Evolutionary conservation across 345 rosid genomes (phyloP), one percentile per base, ranked within the genome.

Genomic region (Ceriops zippeliana): DNA sequence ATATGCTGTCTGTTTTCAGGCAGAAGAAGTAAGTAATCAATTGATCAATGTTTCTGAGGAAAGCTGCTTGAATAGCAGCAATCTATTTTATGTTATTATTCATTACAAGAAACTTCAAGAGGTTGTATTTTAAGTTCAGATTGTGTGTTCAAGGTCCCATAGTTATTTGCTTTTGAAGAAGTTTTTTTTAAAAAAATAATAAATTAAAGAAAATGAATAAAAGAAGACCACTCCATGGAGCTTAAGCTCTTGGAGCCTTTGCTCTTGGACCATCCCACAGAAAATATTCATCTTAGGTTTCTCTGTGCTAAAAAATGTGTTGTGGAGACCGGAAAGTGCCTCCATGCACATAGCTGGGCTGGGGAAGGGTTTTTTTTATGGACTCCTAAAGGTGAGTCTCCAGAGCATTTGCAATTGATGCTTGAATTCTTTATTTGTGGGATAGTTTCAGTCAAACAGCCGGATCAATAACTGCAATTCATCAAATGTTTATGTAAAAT

Each of bases 11-110:
- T 20, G 0, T 62, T 84, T 86, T 69, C 79, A 61, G 68, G 88
- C 82, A 47, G 90, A 86, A 74, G 90, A 86, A 72, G 90, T 86
- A 68, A 86, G 90, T 75, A 61, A 58, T 73, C 63, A 19, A 26
- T 62, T 61, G 26, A 35, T 47, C 31, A 6, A 42, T 51, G n/a
- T 63, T 20, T 54, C 11, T 51, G 16, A 27, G 8, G 52, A 57
- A 54, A 1, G 20, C 37, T 67, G 5, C 42, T 24, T 31, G 58
- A 30, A 37, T 24, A 21, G 31, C 47, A 11, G 32, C 28, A 13
- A 54, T 21, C 5, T 51, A 21, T 35, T 46, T 46, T 47, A 34
- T 15, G 15, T 24, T 62, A 26, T 9, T 62, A 19, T 22, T 38
- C 27, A n/a, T 65, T 27, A 42, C 16, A 42, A 15, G 10, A 26